phyloP scores from a whole-genome alignment of 2,329 filamentous ascomycete genomes.

The Fusarium verrucosum region DNA sequence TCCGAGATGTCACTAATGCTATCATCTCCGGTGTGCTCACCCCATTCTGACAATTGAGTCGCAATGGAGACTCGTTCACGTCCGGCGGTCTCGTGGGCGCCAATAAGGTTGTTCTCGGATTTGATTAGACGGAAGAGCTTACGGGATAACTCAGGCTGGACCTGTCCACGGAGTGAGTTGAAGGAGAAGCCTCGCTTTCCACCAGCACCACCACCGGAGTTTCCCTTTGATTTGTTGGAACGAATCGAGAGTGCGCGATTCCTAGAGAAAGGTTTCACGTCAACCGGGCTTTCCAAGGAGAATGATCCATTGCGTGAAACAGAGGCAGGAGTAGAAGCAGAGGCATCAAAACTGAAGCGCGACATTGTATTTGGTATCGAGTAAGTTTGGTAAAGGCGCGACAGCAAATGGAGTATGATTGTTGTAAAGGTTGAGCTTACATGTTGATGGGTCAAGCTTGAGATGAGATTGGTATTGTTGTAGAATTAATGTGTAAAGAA shows the following conservation, averaged over 20 bases:
- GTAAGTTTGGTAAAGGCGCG: neutral
- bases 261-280: constrained; percentile 56
- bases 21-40: constrained; percentile 89
- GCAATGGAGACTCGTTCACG: constrained; percentile 87
- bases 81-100: constrained; percentile 83
- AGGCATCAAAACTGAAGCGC: constrained; percentile 47
- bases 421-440: constrained; percentile 31
- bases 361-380: constrained; percentile 42
- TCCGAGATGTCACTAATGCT: constrained; percentile 89
- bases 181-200: constrained; percentile 78
- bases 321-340: constrained; percentile 35
- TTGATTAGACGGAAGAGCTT: constrained; percentile 94
- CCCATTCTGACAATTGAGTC: constrained; percentile 94
- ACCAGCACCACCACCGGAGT: constrained; percentile 50
- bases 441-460: constrained; percentile 21
- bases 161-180: constrained; percentile 82
- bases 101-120: constrained; percentile 88
- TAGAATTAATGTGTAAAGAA: neutral
- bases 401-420: neutral
- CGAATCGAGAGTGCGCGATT: constrained; percentile 79
- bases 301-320: constrained; percentile 30
- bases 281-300: constrained; percentile 41
- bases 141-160: constrained; percentile 88
- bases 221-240: constrained; percentile 64
- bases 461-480: neutral